Evolutionary conservation across 352 stramenopile genomes (phyloP).

Genomic region (Peronospora destructor): DNA sequence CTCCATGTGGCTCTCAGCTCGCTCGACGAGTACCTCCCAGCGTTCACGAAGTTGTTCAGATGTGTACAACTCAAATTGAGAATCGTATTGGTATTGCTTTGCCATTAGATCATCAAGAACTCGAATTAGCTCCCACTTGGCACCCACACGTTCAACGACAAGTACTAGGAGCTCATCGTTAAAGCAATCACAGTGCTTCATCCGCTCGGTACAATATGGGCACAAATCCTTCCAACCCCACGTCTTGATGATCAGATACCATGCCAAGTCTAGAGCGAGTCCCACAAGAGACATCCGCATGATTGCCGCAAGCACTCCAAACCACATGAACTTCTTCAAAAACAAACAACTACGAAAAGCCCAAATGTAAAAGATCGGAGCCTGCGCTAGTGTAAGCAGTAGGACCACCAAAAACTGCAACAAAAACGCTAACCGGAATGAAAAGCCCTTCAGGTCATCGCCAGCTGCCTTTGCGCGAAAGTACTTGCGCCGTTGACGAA

Average conservation of each 20-base stretch:
- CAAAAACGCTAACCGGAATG: conserved; percentile 52
- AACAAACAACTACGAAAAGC: conserved; percentile 50
- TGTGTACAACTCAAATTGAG: conserved; percentile 56
- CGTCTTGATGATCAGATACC: conserved; percentile 53
- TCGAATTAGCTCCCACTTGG: conserved; percentile 65
- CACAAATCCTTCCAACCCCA: conserved; percentile 61
- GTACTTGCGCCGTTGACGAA: conserved; percentile 59
- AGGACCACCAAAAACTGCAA: conserved; percentile 45
- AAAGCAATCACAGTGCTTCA: conserved; percentile 65
- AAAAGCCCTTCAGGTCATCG: conserved; percentile 40
- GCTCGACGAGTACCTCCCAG: conserved; percentile 50
- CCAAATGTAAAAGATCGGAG: conserved; percentile 67
- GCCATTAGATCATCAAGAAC: conserved; percentile 42
- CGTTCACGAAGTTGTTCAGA: conserved; percentile 51
- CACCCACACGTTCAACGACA: conserved; percentile 42
- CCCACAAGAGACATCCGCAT: conserved; percentile 52
- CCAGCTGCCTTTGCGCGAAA: conserved; percentile 44
- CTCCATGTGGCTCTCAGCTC: conserved; percentile 48
- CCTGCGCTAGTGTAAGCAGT: conserved; percentile 46
- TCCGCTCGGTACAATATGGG: conserved; percentile 58
- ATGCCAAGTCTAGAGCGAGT: conserved; percentile 38
- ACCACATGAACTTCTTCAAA: conserved; percentile 58
- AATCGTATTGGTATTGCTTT: conserved; percentile 35
- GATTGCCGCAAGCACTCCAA: conserved; percentile 43
- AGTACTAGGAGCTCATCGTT: conserved; percentile 62